phyloP scores from a whole-genome alignment of 768 basidiomycete species.

The Calocybe cyanea region DNA sequence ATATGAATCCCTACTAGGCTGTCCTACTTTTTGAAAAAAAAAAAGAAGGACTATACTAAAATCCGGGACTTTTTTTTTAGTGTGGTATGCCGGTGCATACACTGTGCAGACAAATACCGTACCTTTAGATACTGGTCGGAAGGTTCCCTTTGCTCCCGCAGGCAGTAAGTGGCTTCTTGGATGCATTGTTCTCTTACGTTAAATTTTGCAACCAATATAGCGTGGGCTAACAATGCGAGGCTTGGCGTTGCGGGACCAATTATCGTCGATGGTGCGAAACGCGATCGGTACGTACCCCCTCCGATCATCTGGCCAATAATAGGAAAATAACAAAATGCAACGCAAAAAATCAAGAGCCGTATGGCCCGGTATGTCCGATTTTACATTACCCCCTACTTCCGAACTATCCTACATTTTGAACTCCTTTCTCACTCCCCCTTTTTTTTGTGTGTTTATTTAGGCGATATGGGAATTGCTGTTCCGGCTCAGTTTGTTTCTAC shows the following conservation, averaged over 20 bases:
- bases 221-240: slow-evolving; percentile 53
- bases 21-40: no score
- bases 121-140: slow-evolving; percentile 44
- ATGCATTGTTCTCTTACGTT: not conserved
- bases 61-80: slow-evolving; percentile 22
- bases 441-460: no score
- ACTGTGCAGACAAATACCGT: slow-evolving; percentile 59
- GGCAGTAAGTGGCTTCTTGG: slow-evolving; percentile 29
- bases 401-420: not conserved
- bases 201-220: slow-evolving; percentile 21
- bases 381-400: not conserved
- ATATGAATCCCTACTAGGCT: no score
- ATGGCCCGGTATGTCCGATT: slow-evolving; percentile 41
- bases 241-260: slow-evolving; percentile 56
- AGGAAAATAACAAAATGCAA: no score
- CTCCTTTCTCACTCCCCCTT: no score
- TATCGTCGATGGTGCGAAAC: slow-evolving; percentile 59
- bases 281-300: slow-evolving; percentile 38
- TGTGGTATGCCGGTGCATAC: slow-evolving; percentile 62
- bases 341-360: slow-evolving; percentile 51
- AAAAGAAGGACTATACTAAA: not conserved
- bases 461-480: slow-evolving; percentile 63
- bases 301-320: no score
- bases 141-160: slow-evolving; percentile 41
- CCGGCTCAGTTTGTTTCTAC: slow-evolving; percentile 61